Evolutionary conservation across 305 asterid genomes (phyloP), one percentile per base, ranked within the genome.

Genomic region (Fraxinus platypoda): DNA sequence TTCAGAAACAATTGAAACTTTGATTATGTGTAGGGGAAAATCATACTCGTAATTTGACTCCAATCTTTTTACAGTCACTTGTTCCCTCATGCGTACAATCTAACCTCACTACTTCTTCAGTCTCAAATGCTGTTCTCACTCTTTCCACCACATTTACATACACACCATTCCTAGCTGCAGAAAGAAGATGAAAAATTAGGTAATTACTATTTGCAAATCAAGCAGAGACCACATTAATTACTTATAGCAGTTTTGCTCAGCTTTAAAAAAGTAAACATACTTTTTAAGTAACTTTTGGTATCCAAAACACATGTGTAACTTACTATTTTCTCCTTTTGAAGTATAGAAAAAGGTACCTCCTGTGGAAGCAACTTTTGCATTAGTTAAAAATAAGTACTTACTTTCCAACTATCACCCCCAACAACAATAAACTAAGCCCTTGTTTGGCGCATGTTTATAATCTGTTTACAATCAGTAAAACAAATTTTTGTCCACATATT

Each of bases 161-260:
- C 82, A 93, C 98, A 43, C 98, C 98, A 59, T 95, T 95, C 89
- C 98, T 90, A 25, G 89, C 98, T 95, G 91, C 85, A 85, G 75
- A 81, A 26, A 21, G 34, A 83, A 70, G 28, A 80, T 1, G 81
- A 52, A 75, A 81, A 46, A 21, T 66, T 78, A 82, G 77, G 52
- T 57, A 77, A 57, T 25, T 49, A 62, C 33, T 72, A 71, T 11
- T 74, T 12, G 2, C 77, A 54, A 38, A 82, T 26, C 31, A 76
- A 12, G 80, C 6, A 77, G 76, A 26, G 33, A 21, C 37, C 25
- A 28, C 57, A 5, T 17, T 49, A 49, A 59, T 59, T 19, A 7
- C 70, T 59, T n/a, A 8, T 5, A 19, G 70, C 70, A 19, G 70
- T 59, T 57, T 57, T 19, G 8, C 68, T 57, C 68, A n/a, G 68